Percentiles rank a stretch among this genome's conserved stretches.
phyloP scores from a whole-genome alignment of 768 basidiomycete genomes.

The Phylloporus sp. region DNA sequence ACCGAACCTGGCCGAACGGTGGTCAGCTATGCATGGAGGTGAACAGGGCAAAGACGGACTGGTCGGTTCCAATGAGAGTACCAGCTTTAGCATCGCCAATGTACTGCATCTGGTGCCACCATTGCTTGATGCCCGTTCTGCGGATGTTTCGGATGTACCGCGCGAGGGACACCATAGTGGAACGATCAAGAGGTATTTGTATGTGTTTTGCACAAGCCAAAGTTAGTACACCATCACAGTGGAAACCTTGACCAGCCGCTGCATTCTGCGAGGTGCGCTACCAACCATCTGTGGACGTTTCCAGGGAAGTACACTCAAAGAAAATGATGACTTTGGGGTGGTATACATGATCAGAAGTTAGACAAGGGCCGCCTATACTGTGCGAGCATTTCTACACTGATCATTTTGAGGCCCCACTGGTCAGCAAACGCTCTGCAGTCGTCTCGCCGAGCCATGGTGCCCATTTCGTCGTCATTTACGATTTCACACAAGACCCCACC shows the following conservation, averaged over 20 bases:
- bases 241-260: too few relatives aligned
- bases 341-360: background rate
- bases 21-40: background rate
- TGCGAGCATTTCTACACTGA: constrained; percentile 84
- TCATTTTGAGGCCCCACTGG: constrained; percentile 87
- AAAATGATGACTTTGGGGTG: too few relatives aligned
- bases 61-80: constrained; percentile 68
- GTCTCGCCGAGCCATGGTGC: constrained; percentile 92
- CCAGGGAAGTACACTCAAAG: too few relatives aligned
- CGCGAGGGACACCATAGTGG: constrained; percentile 62
- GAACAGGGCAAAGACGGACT: constrained; percentile 49
- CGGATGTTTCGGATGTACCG: constrained; percentile 76
- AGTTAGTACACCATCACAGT: background rate
- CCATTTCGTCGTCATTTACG: constrained; percentile 85
- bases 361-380: constrained; percentile 32
- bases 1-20: constrained; percentile 67
- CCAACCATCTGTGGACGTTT: too few relatives aligned
- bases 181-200: constrained; percentile 15
- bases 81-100: constrained; percentile 94
- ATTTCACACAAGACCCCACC: constrained; percentile 88
- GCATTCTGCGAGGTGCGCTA: too few relatives aligned
- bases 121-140: constrained; percentile 75
- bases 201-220: constrained; percentile 21
- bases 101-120: constrained; percentile 90
- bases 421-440: constrained; percentile 91